phyloP scores from a whole-genome alignment of 2,329 filamentous ascomycete genomes.

The Fusarium tanahbumbuense region DNA sequence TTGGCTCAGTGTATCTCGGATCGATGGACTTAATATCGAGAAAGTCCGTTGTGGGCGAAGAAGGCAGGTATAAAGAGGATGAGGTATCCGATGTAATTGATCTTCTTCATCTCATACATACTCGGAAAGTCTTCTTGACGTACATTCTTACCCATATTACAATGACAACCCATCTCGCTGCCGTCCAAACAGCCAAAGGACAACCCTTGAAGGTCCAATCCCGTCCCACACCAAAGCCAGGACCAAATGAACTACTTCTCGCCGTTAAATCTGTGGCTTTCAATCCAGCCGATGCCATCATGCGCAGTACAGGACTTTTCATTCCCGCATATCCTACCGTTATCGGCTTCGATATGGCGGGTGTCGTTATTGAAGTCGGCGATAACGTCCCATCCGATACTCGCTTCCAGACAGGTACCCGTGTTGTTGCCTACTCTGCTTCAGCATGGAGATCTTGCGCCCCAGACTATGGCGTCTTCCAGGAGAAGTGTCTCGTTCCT shows the following conservation, averaged over 20 bases:
- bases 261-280: slow-evolving; percentile 60
- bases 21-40: background rate
- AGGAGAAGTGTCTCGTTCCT: slow-evolving; percentile 56
- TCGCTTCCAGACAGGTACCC: slow-evolving; percentile 51
- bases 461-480: slow-evolving; percentile 61
- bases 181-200: slow-evolving; percentile 51
- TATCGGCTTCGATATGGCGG: slow-evolving; percentile 57
- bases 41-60: accelerated
- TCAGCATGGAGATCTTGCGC: slow-evolving; percentile 56
- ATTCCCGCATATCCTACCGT: slow-evolving; percentile 56
- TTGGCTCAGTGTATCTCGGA: slow-evolving; percentile 38
- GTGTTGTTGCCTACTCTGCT: slow-evolving; percentile 54
- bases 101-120: background rate
- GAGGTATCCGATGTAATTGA: accelerated
- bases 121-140: background rate
- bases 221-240: slow-evolving; percentile 58
- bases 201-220: slow-evolving; percentile 52
- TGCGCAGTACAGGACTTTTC: slow-evolving; percentile 57
- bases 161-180: slow-evolving; percentile 57
- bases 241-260: slow-evolving; percentile 60
- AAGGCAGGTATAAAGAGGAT: slow-evolving; percentile 8
- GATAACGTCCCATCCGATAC: slow-evolving; percentile 49
- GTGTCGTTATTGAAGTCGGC: slow-evolving; percentile 57
- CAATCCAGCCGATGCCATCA: slow-evolving; percentile 59
- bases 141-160: background rate